phyloP scores from a whole-genome alignment of 305 asterid species.

The Fraxinus angustifolia region DNA sequence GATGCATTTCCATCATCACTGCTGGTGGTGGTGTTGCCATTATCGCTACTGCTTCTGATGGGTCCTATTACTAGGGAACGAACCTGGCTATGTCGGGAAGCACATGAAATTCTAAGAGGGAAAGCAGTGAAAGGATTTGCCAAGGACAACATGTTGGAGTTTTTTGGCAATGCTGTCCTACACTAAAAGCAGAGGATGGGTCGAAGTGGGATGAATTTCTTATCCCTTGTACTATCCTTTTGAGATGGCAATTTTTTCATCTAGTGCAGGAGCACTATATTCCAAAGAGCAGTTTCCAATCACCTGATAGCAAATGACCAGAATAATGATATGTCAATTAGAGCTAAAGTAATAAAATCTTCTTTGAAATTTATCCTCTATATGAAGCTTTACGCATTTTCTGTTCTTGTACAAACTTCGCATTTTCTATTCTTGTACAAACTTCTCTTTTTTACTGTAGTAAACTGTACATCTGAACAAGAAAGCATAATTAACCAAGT shows the following conservation, averaged over 20 bases:
- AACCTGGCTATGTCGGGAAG: constrained; percentile 22
- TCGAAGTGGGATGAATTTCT: neutral
- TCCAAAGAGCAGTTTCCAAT: neutral
- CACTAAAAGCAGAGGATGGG: neutral
- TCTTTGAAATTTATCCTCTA: neutral
- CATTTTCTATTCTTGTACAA: neutral
- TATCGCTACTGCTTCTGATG: constrained; percentile 36
- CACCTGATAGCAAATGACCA: constrained; percentile 20
- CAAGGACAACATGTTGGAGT: constrained; percentile 45
- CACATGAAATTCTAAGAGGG: constrained; percentile 29
- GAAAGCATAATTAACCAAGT: neutral
- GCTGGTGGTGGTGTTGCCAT: constrained; percentile 27
- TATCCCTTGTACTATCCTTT: neutral
- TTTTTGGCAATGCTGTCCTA: neutral
- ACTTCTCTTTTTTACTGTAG: neutral
- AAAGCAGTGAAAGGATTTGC: constrained; percentile 37
- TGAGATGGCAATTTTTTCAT: constrained; percentile 4
- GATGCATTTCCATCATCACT: constrained; percentile 27
- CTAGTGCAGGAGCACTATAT: constrained; percentile 1
- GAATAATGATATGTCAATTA: neutral
- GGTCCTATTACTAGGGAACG: constrained; percentile 21
- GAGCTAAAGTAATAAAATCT: neutral
- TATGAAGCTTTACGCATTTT: neutral
- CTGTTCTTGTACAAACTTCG: neutral
- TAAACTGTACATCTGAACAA: neutral